These are phyloP conservation scores for Conticribra guillardii DNA, from an alignment of 108 stramenopile genomes.

Conservation along the genomic window DNA sequence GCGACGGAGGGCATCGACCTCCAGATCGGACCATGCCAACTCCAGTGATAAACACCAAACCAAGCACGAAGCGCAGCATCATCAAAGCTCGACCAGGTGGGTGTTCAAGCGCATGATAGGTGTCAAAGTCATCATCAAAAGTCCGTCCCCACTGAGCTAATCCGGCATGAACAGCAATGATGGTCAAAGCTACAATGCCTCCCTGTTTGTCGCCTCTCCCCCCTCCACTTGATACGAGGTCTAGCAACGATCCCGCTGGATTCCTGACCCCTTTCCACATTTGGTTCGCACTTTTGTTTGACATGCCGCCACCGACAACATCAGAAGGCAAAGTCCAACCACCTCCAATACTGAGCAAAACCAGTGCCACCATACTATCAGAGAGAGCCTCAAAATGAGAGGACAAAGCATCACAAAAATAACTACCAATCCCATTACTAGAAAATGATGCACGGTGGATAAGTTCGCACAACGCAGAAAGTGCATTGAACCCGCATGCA, in stretches of 20 bases:
- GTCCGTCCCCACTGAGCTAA: slow-evolving; percentile 85
- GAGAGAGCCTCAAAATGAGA: slow-evolving; percentile 82
- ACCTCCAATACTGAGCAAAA: slow-evolving; percentile 71
- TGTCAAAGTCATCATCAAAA: slow-evolving; percentile 89
- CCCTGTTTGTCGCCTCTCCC: slow-evolving; percentile 32
- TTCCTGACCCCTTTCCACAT: slow-evolving; percentile 60
- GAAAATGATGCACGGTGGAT: slow-evolving; percentile 66
- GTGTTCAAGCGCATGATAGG: slow-evolving; percentile 85
- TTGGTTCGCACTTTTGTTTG: slow-evolving; percentile 32
- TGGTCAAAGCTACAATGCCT: slow-evolving; percentile 45
- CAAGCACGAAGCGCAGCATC: slow-evolving; percentile 68
- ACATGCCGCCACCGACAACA: slow-evolving; percentile 50
- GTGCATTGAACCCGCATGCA: slow-evolving; percentile 62
- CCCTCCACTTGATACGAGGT: slow-evolving; percentile 49
- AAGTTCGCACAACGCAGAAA: slow-evolving; percentile 68
- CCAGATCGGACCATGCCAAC: slow-evolving; percentile 64
- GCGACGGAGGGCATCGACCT: slow-evolving; percentile 58
- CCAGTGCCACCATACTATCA: slow-evolving; percentile 74
- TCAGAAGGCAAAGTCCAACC: slow-evolving; percentile 89
- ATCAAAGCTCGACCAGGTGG: slow-evolving; percentile 80
- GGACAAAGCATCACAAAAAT: slow-evolving; percentile 70
- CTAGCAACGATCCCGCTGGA: slow-evolving; percentile 61
- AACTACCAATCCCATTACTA: slow-evolving; percentile 73
- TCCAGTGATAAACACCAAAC: slow-evolving; percentile 58
- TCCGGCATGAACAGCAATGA: slow-evolving; percentile 58